Evolutionary conservation across 495 filamentous ascomycete genomes (phyloP).

Genomic region (Aspergillus heteromorphus): DNA sequence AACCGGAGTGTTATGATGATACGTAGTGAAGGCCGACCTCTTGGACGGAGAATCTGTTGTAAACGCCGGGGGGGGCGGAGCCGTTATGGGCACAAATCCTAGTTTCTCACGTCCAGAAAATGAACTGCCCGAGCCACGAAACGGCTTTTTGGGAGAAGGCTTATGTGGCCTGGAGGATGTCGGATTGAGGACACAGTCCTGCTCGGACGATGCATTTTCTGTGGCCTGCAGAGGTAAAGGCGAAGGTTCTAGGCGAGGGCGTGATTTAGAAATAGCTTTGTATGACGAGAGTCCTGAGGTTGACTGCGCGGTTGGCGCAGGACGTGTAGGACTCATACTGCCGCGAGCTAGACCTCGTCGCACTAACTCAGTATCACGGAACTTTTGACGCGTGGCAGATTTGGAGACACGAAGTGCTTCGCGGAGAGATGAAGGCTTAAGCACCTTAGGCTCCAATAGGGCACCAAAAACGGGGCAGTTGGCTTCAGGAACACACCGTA

Average conservation of each 20-base stretch:
- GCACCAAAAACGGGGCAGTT: neutral
- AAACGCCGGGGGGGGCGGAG: conserved; percentile 57
- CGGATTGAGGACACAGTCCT: conserved; percentile 52
- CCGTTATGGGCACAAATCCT: conserved; percentile 61
- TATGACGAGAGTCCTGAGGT: conserved; percentile 41
- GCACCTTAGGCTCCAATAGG: neutral
- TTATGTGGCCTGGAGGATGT: conserved; percentile 43
- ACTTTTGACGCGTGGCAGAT: too few relatives aligned
- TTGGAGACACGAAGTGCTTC: neutral
- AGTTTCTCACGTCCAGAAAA: conserved; percentile 32
- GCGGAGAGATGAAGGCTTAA: neutral
- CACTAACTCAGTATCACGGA: neutral
- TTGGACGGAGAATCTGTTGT: conserved; percentile 84
- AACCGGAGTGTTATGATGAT: conserved; percentile 47
- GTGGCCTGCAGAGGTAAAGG: conserved; percentile 45
- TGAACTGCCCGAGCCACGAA: conserved; percentile 36
- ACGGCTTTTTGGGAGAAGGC: conserved; percentile 54
- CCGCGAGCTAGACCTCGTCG: conserved; percentile 1
- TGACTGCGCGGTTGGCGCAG: conserved; percentile 56
- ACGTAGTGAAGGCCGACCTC: conserved; percentile 53
- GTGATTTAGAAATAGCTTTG: conserved; percentile 45
- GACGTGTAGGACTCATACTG: conserved; percentile 63
- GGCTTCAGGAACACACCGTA: neutral
- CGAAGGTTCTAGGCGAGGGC: conserved; percentile 39
- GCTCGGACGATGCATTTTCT: conserved; percentile 37